These are phyloP conservation scores for Singerocomus rubriflavus DNA, from an alignment of 1,284 basidiomycete genomes.

Conservation along the genomic window DNA sequence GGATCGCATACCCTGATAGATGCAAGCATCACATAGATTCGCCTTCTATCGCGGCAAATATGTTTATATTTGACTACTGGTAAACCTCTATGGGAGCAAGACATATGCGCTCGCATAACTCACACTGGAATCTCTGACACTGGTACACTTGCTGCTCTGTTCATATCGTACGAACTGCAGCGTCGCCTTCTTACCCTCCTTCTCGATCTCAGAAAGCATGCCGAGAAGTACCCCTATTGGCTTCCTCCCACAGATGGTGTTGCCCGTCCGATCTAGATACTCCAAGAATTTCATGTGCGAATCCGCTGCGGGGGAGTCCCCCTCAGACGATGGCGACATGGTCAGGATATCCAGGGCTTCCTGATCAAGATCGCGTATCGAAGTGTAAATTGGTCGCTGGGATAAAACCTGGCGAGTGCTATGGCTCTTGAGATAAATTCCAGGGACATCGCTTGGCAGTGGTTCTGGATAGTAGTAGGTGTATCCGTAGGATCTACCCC, in stretches of 20 bases:
- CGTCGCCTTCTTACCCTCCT: conserved; percentile 38
- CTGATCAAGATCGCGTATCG: conserved; percentile 74
- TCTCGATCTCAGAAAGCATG: conserved; percentile 64
- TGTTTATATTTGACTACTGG: conserved; percentile 1
- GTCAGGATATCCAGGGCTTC: conserved; percentile 76
- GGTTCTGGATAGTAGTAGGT: conserved; percentile 85
- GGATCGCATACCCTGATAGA: neutral
- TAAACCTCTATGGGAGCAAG: conserved; percentile 37
- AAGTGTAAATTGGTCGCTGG: conserved; percentile 59
- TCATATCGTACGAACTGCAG: conserved; percentile 87
- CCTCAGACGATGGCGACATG: conserved; percentile 43
- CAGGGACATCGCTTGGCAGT: conserved; percentile 47
- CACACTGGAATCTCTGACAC: conserved; percentile 80
- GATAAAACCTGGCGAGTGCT: conserved; percentile 39
- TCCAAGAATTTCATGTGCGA: conserved; percentile 66
- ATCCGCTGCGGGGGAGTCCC: conserved; percentile 38
- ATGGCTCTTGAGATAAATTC: conserved; percentile 50
- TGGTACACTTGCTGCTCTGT: conserved; percentile 80
- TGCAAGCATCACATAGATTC: neutral
- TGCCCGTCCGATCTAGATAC: conserved; percentile 83
- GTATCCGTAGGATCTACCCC: conserved; percentile 89
- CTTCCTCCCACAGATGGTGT: conserved; percentile 96
- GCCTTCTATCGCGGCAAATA: neutral
- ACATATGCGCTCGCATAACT: conserved; percentile 93
- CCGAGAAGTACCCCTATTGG: conserved; percentile 92